Evolutionary conservation across 2,329 filamentous ascomycete species (phyloP).

Genomic region (Cordyceps cateniannulata): DNA sequence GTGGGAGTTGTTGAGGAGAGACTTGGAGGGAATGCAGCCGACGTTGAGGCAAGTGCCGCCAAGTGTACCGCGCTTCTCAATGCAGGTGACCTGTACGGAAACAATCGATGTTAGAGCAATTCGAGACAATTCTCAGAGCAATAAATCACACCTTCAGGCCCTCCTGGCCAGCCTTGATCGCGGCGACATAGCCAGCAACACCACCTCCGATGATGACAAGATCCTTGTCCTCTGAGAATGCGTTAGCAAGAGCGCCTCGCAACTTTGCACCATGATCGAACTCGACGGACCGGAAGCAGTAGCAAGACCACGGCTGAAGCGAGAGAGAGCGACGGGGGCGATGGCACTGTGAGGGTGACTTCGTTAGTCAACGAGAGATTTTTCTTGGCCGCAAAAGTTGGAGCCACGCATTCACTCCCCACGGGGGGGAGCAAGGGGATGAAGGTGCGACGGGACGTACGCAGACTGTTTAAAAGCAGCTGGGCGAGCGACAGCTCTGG

Average conservation of each 20-base stretch:
- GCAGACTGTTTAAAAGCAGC: slow-evolving; percentile 45
- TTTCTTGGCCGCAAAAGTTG: slow-evolving; percentile 8
- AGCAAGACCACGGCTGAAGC: slow-evolving; percentile 54
- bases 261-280: background rate
- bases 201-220: slow-evolving; percentile 96
- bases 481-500: slow-evolving; percentile 50
- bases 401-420: background rate
- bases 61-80: slow-evolving; percentile 93
- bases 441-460: slow-evolving; percentile 31
- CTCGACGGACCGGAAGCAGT: slow-evolving; percentile 46
- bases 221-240: slow-evolving; percentile 75
- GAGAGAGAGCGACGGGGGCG: slow-evolving; percentile 37
- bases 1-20: slow-evolving; percentile 98
- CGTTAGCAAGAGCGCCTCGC: slow-evolving; percentile 30
- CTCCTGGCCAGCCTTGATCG: slow-evolving; percentile 97
- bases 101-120: slow-evolving; percentile 11
- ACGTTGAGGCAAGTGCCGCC: slow-evolving; percentile 98
- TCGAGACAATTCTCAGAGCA: background rate
- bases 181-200: slow-evolving; percentile 96
- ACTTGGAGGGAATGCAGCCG: slow-evolving; percentile 98
- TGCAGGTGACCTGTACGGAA: slow-evolving; percentile 71
- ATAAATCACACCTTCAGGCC: slow-evolving; percentile 71
- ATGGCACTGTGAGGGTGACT: slow-evolving; percentile 33
- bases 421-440: background rate
- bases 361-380: slow-evolving; percentile 19